phyloP scores from a whole-genome alignment of 2,329 filamentous ascomycete genomes.

The Xylariaceae sp. region DNA sequence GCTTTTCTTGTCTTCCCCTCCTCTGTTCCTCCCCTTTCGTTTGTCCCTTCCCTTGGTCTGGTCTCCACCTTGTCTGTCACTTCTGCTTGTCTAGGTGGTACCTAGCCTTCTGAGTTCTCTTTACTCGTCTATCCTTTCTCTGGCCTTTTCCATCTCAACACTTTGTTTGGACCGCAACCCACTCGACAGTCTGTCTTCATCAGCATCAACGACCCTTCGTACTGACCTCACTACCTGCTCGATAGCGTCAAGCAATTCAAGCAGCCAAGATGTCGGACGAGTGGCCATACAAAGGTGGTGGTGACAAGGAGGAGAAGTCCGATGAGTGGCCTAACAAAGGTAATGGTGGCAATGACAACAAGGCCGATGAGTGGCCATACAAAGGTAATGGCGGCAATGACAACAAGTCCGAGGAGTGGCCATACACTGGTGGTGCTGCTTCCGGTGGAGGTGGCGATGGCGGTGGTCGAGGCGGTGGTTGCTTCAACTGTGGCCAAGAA shows the following conservation, averaged over 20 bases:
- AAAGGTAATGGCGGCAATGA: background rate
- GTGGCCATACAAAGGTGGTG: background rate
- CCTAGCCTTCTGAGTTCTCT: too few relatives aligned
- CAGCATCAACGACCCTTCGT: background rate
- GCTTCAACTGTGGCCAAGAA: conserved; percentile 54
- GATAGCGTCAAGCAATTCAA: background rate
- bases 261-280: background rate
- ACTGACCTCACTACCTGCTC: background rate
- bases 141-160: too few relatives aligned
- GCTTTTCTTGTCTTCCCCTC: too few relatives aligned
- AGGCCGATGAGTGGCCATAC: background rate
- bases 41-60: too few relatives aligned
- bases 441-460: conserved; percentile 11
- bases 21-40: too few relatives aligned
- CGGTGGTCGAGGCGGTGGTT: conserved; percentile 19
- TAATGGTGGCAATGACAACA: background rate
- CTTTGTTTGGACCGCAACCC: too few relatives aligned
- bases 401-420: background rate
- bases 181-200: background rate
- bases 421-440: background rate
- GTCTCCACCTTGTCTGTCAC: too few relatives aligned
- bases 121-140: too few relatives aligned
- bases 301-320: background rate
- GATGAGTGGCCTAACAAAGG: background rate
- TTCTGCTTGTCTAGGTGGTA: too few relatives aligned